Conservation (phyloP, 139 green algal species). For the Marvania coccoides region DNA sequence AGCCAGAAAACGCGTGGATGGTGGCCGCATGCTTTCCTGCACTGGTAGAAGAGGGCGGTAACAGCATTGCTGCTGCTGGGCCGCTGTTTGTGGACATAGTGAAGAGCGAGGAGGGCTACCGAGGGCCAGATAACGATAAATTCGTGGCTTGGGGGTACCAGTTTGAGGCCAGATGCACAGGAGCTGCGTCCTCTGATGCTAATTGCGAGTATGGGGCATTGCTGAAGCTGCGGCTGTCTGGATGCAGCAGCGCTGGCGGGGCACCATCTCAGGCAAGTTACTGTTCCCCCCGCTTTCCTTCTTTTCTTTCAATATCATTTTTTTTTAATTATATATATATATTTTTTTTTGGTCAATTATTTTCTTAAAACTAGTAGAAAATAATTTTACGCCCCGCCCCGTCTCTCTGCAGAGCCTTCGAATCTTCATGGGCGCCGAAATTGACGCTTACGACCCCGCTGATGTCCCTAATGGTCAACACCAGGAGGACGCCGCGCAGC, state of each 20-base stretch:
- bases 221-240: background rate
- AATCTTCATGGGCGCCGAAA: constrained; percentile 13
- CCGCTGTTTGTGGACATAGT: constrained; percentile 26
- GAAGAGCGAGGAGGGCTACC: constrained; percentile 1
- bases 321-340: no score
- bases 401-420: background rate
- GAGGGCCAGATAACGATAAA: background rate
- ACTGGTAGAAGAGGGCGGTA: no score
- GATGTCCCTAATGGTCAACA: background rate
- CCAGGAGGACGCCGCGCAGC: background rate
- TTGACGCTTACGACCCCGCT: constrained; percentile 14
- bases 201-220: constrained; percentile 7
- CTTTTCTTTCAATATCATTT: no score
- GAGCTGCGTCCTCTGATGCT: background rate
- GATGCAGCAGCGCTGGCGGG: no score
- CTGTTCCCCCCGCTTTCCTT: no score
- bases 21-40: constrained; percentile 10
- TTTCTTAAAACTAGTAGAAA: no score
- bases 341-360: no score
- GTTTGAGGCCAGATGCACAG: constrained; percentile 25
- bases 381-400: no score
- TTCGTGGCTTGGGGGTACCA: constrained; percentile 18
- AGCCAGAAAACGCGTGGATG: background rate
- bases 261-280: no score
- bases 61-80: background rate